Conservation (phyloP, 129 eudicot species). For the Escallonia rubra region DNA sequence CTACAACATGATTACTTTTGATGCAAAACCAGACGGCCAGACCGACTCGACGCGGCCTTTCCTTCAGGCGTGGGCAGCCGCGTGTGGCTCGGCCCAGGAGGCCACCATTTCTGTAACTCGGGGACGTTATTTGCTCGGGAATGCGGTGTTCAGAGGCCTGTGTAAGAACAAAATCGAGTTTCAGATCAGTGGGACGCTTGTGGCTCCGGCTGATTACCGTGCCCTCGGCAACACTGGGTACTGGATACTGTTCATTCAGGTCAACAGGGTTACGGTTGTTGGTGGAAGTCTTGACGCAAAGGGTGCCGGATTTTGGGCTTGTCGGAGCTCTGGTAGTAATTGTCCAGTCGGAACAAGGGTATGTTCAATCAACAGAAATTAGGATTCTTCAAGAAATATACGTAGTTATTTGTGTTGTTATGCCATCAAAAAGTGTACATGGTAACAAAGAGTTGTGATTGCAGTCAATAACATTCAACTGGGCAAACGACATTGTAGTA, state of each 20-base stretch:
- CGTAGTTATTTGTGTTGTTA: neutral
- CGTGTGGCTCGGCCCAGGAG: constrained; percentile 26
- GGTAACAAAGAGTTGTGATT: neutral
- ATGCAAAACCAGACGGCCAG: constrained; percentile 52
- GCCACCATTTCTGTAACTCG: constrained; percentile 12
- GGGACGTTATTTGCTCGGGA: constrained; percentile 13
- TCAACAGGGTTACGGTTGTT: constrained; percentile 15
- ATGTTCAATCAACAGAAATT: constrained; percentile 1
- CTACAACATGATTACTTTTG: constrained; percentile 46
- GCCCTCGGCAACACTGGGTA: constrained; percentile 11
- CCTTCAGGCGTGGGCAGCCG: constrained; percentile 40
- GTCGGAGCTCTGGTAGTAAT: constrained; percentile 31
- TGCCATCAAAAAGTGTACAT: too few relatives aligned
- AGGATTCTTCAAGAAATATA: neutral
- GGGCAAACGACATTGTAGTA: constrained; percentile 51
- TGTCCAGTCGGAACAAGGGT: constrained; percentile 72
- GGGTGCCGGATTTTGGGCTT: constrained; percentile 56
- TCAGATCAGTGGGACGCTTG: constrained; percentile 20
- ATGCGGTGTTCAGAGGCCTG: constrained; percentile 20
- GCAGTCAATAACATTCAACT: constrained; percentile 65
- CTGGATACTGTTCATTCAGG: constrained; percentile 31
- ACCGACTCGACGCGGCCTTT: constrained; percentile 48
- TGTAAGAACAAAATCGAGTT: constrained; percentile 25
- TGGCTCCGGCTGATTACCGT: constrained; percentile 26
- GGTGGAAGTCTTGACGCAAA: constrained; percentile 56